These are phyloP conservation scores for Melaleuca alternifolia DNA, from an alignment of 345 rosid species.

Conservation along the genomic window DNA sequence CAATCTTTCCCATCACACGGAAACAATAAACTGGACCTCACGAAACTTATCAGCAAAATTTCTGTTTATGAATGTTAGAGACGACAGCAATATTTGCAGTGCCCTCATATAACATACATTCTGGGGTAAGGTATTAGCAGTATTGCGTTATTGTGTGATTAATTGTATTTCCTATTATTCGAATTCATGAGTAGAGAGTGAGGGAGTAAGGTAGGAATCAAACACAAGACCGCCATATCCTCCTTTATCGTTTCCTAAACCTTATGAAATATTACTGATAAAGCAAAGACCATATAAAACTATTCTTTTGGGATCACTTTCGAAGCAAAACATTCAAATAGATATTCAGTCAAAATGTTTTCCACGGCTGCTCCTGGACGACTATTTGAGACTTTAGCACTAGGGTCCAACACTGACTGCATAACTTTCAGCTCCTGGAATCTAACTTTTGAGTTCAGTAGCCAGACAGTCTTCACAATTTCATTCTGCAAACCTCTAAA, in stretches of 20 bases:
- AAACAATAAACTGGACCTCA: background rate
- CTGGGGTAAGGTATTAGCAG: background rate
- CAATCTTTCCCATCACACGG: slow-evolving; percentile 24
- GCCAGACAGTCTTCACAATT: slow-evolving; percentile 55
- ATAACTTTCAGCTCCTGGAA: slow-evolving; percentile 39
- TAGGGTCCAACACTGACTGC: slow-evolving; percentile 42
- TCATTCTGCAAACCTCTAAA: slow-evolving; percentile 50
- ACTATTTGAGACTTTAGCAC: slow-evolving; percentile 26
- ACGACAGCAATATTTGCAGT: background rate
- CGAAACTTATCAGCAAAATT: background rate
- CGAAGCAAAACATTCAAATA: slow-evolving; percentile 65
- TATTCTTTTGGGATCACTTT: slow-evolving; percentile 27
- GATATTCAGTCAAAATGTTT: slow-evolving; percentile 49
- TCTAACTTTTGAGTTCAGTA: slow-evolving; percentile 38
- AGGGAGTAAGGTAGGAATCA: background rate
- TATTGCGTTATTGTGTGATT: background rate
- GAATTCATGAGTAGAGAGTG: background rate
- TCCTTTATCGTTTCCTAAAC: background rate
- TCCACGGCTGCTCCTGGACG: slow-evolving; percentile 44
- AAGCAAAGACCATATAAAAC: background rate
- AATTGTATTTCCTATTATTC: background rate
- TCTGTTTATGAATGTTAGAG: background rate
- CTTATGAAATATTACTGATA: background rate
- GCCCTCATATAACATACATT: background rate
- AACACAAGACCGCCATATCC: background rate